Evolutionary conservation across 257 asterid genomes (phyloP).

Genomic region (Scutellaria minor): DNA sequence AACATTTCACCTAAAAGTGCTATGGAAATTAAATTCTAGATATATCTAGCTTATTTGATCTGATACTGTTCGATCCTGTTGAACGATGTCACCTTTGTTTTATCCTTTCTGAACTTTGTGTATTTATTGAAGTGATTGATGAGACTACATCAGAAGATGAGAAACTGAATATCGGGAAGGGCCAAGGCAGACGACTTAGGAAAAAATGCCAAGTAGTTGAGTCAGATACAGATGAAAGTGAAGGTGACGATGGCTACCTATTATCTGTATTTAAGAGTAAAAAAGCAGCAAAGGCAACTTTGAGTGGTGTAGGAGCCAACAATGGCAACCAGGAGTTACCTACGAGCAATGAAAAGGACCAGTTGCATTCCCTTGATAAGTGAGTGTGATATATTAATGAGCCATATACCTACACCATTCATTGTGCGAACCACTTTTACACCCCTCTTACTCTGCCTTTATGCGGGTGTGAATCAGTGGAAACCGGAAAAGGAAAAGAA

Average conservation of each 20-base stretch:
- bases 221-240: conserved; percentile 62
- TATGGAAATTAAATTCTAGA: neutral
- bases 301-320: conserved; percentile 31
- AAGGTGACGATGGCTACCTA: conserved; percentile 55
- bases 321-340: conserved; percentile 30
- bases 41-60: neutral
- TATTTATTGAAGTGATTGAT: conserved; percentile 39
- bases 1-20: conserved; percentile 5
- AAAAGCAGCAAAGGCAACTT: conserved; percentile 36
- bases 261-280: conserved; percentile 52
- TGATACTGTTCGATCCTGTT: conserved; percentile 13
- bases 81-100: neutral
- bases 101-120: conserved; percentile 26
- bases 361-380: conserved; percentile 34
- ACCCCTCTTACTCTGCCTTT: conserved; percentile 18
- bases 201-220: conserved; percentile 60
- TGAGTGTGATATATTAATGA: conserved; percentile 35
- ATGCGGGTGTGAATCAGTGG: conserved; percentile 34
- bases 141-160: conserved; percentile 36
- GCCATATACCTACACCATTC: conserved; percentile 6
- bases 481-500: conserved; percentile 64
- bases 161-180: conserved; percentile 41
- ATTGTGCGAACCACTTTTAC: conserved; percentile 12
- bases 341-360: conserved; percentile 32
- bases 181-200: conserved; percentile 42